Evolutionary conservation across 768 basidiomycete genomes (phyloP).

Genomic region (Rhodosporidiobolus sp.): DNA sequence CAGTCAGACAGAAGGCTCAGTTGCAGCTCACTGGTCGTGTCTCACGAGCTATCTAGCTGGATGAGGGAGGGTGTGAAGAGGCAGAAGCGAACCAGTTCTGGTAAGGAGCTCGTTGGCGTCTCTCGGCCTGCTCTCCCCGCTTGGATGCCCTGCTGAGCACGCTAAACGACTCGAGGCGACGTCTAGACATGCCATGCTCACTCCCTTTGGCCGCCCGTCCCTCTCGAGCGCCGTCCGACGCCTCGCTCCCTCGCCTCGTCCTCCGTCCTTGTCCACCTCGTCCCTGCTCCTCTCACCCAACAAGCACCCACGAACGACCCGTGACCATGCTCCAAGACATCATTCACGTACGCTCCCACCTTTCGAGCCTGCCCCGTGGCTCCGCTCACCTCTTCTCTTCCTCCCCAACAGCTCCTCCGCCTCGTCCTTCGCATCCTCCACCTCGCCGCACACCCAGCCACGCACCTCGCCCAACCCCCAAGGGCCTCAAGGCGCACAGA

Average conservation of each 20-base stretch:
- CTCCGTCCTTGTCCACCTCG: constrained; percentile 10
- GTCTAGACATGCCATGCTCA: constrained; percentile 5
- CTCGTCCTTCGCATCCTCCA: constrained; percentile 5
- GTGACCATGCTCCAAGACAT: neutral
- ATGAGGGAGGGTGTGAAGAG: too few relatives aligned
- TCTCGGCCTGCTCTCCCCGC: too few relatives aligned
- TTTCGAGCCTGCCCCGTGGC: neutral
- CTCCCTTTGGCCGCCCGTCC: neutral
- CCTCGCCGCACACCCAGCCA: neutral
- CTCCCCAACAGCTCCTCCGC: neutral
- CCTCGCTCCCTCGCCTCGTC: neutral
- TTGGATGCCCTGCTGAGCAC: too few relatives aligned
- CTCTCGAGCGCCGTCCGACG: neutral
- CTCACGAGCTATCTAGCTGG: too few relatives aligned
- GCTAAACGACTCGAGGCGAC: neutral
- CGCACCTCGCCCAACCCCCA: constrained; percentile 11
- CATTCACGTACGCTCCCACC: neutral
- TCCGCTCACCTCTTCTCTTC: neutral
- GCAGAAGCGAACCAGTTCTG: too few relatives aligned
- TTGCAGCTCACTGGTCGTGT: too few relatives aligned
- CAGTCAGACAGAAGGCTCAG: too few relatives aligned
- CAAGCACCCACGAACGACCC: neutral
- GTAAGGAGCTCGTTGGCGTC: too few relatives aligned
- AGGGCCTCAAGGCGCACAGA: neutral
- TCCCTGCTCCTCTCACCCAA: neutral